Evolutionary conservation across 148 eudicot genomes (phyloP), one percentile per base, ranked within the genome.

Genomic region (Linanthus parryae): DNA sequence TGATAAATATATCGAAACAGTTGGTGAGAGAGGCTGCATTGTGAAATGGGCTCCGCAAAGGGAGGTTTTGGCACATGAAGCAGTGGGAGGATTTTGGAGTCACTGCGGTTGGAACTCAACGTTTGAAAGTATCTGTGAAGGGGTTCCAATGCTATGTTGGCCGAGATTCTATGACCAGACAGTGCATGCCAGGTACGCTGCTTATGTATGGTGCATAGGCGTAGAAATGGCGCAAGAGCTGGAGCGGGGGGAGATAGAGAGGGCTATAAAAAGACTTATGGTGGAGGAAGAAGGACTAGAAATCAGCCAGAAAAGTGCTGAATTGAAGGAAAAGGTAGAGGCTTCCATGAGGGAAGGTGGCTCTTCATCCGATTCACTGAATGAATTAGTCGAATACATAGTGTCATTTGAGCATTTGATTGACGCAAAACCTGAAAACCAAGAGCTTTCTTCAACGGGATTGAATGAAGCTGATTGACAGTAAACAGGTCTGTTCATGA

Each of bases 141-240:
- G 78, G 5, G 80, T 79, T 47, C 80, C 91, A 1, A n/a, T 83
- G 55, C 54, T 83, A 5, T 74, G 81, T 62, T 83, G 91, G 91
- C 85, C 80, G 0, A 79, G 57, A 19, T 65, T 68, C 16, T 74
- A 77, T 0, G 84, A 82, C 14, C 90, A 83, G 51, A 63, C 65
- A 8, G 69, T 66, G 3, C 79, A 72, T 37, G 66, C 78, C 54
- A 31, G 70, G 25, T 79, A 71, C 44, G 54, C 72, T 33, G 76
- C 81, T 48, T 54, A 17, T 2, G 59, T 57, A 19, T 77, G 80
- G 85, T 74, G 59, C 13, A 67, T 73, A 0, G 81, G 83, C 2
- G 40, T 66, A 70, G 80, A 75, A 74, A 71, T 81, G 72, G 61
- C 54, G 68, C 48, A 52, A 65, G 84, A 31, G 68, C 68, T 0